Percentiles rank a stretch among this genome's conserved stretches.
These are phyloP conservation scores for Echites panduratus DNA, from an alignment of 257 asterid species.

Conservation along the genomic window DNA sequence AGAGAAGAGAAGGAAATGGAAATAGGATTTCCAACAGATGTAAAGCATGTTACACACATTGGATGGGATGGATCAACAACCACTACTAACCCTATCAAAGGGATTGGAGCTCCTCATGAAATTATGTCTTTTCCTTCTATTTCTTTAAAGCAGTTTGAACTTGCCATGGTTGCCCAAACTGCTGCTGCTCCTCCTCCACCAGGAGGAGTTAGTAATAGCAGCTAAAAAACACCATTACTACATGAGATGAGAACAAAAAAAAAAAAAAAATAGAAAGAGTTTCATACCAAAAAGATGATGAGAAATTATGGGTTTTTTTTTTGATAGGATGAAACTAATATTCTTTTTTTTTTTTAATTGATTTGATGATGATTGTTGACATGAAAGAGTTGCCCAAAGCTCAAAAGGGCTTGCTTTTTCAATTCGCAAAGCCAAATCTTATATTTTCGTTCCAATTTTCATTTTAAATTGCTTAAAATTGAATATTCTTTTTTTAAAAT, in stretches of 20 bases:
- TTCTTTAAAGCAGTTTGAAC: slow-evolving; percentile 45
- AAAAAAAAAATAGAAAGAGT: not conserved
- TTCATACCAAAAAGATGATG: not conserved
- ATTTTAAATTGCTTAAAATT: too few species aligned
- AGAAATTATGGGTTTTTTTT: not conserved
- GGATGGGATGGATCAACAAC: slow-evolving; percentile 40
- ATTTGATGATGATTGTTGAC: not conserved
- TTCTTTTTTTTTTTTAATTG: not conserved
- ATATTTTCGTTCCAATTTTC: too few species aligned
- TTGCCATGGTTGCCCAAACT: slow-evolving; percentile 61
- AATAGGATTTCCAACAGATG: slow-evolving; percentile 43
- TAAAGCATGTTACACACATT: slow-evolving; percentile 39
- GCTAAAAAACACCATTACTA: not conserved
- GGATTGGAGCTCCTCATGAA: slow-evolving; percentile 36
- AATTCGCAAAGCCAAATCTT: too few species aligned
- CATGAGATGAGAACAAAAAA: too few species aligned
- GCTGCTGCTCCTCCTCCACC: not conserved
- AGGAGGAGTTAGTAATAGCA: not conserved
- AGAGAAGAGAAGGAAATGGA: slow-evolving; percentile 26
- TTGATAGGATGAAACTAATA: not conserved
- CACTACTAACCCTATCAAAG: slow-evolving; percentile 29
- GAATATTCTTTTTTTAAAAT: too few species aligned
- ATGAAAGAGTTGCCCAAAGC: not conserved
- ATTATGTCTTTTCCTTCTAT: slow-evolving; percentile 42
- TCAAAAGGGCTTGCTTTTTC: too few species aligned